Conservation (phyloP, 352 stramenopile species). For the Phytophthora litchii region DNA sequence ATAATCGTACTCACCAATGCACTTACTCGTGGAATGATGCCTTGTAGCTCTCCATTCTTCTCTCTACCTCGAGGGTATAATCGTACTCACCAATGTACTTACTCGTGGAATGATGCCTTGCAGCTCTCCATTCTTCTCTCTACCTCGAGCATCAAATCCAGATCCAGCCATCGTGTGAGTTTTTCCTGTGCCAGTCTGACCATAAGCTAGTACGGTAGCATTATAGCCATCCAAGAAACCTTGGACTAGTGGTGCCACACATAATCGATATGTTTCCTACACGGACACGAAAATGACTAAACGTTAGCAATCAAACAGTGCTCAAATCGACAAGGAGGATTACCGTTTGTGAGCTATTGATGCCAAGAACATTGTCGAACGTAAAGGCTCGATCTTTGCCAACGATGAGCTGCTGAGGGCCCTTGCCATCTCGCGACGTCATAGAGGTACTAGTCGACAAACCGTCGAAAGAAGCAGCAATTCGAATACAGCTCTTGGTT, state of each 20-base stretch:
- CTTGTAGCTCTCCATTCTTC: slow-evolving; percentile 62
- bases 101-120: slow-evolving; percentile 90
- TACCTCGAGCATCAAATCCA: slow-evolving; percentile 51
- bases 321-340: not conserved
- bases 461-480: slow-evolving; percentile 55
- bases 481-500: slow-evolving; percentile 79
- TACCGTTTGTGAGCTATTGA: slow-evolving; percentile 73
- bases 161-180: slow-evolving; percentile 94
- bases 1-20: not conserved
- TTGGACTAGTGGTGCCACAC: slow-evolving; percentile 71
- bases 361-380: slow-evolving; percentile 88
- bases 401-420: slow-evolving; percentile 76
- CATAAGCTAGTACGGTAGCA: slow-evolving; percentile 84
- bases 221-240: slow-evolving; percentile 88
- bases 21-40: slow-evolving; percentile 87
- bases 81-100: slow-evolving; percentile 7
- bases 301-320: not conserved
- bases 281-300: not conserved
- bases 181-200: slow-evolving; percentile 92
- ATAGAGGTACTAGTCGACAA: slow-evolving; percentile 32
- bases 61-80: slow-evolving; percentile 54
- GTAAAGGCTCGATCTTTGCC: slow-evolving; percentile 88
- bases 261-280: slow-evolving; percentile 72
- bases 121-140: slow-evolving; percentile 60
- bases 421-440: slow-evolving; percentile 20